Evolutionary conservation across 2,329 filamentous ascomycete species (phyloP).

Genomic region (Fusarium concolor): DNA sequence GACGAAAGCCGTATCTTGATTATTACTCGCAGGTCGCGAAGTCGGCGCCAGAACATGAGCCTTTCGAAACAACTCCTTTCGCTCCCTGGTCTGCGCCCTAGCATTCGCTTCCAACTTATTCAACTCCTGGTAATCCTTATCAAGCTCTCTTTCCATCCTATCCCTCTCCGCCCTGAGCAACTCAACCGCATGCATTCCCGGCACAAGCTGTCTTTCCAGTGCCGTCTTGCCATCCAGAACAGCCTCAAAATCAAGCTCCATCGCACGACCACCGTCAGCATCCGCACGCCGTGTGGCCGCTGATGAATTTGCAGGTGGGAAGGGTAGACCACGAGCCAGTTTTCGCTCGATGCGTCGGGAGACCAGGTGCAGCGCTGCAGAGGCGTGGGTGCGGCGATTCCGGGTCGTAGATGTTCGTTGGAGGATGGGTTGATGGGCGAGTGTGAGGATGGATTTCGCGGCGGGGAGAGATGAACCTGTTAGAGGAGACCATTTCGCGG

Average conservation of each 20-base stretch:
- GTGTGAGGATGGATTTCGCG: slow-evolving; percentile 66
- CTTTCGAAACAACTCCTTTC: slow-evolving; percentile 62
- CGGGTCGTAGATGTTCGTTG: slow-evolving; percentile 64
- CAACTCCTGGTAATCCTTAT: slow-evolving; percentile 65
- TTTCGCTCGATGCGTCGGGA: slow-evolving; percentile 68
- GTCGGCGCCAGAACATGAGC: slow-evolving; percentile 63
- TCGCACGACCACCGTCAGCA: slow-evolving; percentile 60
- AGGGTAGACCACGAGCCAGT: slow-evolving; percentile 71
- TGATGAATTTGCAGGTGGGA: slow-evolving; percentile 65
- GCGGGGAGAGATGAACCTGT: slow-evolving; percentile 65
- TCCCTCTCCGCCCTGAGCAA: slow-evolving; percentile 69
- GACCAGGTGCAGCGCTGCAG: slow-evolving; percentile 66
- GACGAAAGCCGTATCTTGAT: slow-evolving; percentile 27
- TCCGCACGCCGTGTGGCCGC: slow-evolving; percentile 35
- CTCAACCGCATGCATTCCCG: slow-evolving; percentile 71
- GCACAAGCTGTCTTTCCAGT: slow-evolving; percentile 70
- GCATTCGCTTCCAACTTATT: slow-evolving; percentile 66
- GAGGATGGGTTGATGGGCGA: slow-evolving; percentile 72
- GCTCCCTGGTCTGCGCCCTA: slow-evolving; percentile 63
- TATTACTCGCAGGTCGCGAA: slow-evolving; percentile 13
- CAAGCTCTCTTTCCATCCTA: slow-evolving; percentile 66
- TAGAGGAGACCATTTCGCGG: slow-evolving; percentile 74
- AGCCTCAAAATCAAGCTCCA: slow-evolving; percentile 74
- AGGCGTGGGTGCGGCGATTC: slow-evolving; percentile 63
- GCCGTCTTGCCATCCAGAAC: slow-evolving; percentile 68